Percentiles rank a stretch among this genome's conserved stretches.
Evolutionary conservation across 495 filamentous ascomycete species (phyloP).

Genomic region (Hypomontagnella monticulosa): DNA sequence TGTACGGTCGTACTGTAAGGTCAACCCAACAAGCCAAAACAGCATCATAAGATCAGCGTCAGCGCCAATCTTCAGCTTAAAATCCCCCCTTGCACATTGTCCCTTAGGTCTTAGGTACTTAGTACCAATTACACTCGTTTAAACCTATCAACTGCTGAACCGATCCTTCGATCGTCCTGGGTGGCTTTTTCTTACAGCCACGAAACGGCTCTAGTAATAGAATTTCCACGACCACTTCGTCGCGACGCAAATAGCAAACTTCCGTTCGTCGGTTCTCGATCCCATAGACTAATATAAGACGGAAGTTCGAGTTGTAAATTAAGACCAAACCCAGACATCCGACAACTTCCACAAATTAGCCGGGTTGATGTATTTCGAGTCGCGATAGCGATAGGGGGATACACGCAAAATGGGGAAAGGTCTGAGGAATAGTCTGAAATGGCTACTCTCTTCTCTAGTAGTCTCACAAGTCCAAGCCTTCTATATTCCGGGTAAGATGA

Average conservation of each 20-base stretch:
- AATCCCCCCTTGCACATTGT: constrained; percentile 16
- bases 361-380: constrained; percentile 38
- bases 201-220: constrained; percentile 19
- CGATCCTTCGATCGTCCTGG: constrained; percentile 18
- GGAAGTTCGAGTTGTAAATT: constrained; percentile 6
- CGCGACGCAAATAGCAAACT: constrained; percentile 24
- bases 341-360: constrained; percentile 1
- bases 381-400: constrained; percentile 33
- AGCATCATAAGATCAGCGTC: constrained; percentile 32
- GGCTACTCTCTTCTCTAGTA: constrained; percentile 45
- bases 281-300: constrained; percentile 12
- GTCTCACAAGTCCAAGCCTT: constrained; percentile 65
- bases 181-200: constrained; percentile 21
- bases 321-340: constrained; percentile 8
- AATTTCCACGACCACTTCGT: constrained; percentile 24
- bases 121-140: constrained; percentile 71
- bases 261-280: neutral
- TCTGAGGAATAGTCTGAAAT: constrained; percentile 41
- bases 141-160: constrained; percentile 13
- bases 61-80: constrained; percentile 25
- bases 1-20: constrained; percentile 21
- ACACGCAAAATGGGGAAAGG: constrained; percentile 45
- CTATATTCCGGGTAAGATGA: constrained; percentile 76
- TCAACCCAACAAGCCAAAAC: constrained; percentile 13
- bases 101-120: constrained; percentile 55